phyloP scores from a whole-genome alignment of 306 rosid genomes.

The Myrica gale region DNA sequence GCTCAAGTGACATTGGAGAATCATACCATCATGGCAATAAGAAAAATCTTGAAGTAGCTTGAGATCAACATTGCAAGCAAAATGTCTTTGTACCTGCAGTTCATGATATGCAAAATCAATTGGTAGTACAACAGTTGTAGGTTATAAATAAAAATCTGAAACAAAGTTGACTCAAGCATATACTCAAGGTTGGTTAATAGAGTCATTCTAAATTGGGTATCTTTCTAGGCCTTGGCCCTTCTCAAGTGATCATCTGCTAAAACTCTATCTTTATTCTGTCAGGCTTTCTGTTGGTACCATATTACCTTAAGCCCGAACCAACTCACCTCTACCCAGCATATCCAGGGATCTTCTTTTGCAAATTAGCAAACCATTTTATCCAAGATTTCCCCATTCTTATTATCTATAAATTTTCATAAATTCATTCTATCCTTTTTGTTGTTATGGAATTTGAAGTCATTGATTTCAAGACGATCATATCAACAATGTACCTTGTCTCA shows the following conservation, averaged over 20 bases:
- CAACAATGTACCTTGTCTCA: not conserved
- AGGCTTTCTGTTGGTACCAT: not conserved
- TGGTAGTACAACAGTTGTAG: not conserved
- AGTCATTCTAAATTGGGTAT: slow-evolving; percentile 7
- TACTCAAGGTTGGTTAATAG: slow-evolving; percentile 17
- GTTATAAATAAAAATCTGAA: not conserved
- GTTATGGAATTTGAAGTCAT: not conserved
- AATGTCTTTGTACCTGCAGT: slow-evolving; percentile 51
- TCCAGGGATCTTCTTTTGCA: slow-evolving; percentile 1
- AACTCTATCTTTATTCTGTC: not conserved
- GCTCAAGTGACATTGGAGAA: slow-evolving; percentile 12
- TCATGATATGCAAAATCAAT: slow-evolving; percentile 14
- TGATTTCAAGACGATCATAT: not conserved
- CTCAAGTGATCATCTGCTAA: slow-evolving; percentile 3
- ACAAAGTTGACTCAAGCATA: slow-evolving; percentile 2
- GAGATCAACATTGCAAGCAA: slow-evolving; percentile 71
- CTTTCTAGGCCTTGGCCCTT: slow-evolving; percentile 3
- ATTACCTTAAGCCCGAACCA: not conserved
- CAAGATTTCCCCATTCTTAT: not conserved
- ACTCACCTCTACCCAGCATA: slow-evolving; percentile 1
- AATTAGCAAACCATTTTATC: slow-evolving; percentile 8
- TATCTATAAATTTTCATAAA: slow-evolving; percentile 3
- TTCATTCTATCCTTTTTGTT: not conserved
- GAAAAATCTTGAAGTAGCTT: slow-evolving; percentile 83
- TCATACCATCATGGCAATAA: slow-evolving; percentile 74